These are phyloP conservation scores for Tripidium arundinaceum DNA, from an alignment of 202 grass and related monocot species.

Conservation along the genomic window DNA sequence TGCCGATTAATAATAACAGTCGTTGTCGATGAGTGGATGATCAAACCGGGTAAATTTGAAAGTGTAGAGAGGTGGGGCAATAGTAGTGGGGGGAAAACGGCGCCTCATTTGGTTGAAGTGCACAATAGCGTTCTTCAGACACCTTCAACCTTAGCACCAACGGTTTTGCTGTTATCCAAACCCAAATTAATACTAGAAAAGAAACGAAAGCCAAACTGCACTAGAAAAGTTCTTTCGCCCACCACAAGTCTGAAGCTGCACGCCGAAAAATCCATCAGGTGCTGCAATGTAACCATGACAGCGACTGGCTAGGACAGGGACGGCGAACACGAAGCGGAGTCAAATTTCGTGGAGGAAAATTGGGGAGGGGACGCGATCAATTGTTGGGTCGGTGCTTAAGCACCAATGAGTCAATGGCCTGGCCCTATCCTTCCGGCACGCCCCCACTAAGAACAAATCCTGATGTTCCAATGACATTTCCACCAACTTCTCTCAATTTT, in stretches of 20 bases:
- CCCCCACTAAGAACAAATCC: slow-evolving; percentile 11
- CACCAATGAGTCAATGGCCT: slow-evolving; percentile 2
- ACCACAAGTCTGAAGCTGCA: not conserved
- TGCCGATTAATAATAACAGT: too few relatives aligned
- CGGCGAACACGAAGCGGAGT: not conserved
- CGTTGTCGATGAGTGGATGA: not conserved
- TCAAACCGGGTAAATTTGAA: not conserved
- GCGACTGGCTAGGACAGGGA: slow-evolving; percentile 3
- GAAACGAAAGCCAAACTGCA: not conserved
- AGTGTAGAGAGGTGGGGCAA: too few relatives aligned
- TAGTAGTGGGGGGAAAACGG: not conserved
- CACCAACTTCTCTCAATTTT: not conserved
- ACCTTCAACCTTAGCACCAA: not conserved
- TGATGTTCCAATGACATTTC: not conserved
- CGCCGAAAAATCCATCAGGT: slow-evolving; percentile 10
- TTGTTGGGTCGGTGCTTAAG: slow-evolving; percentile 39
- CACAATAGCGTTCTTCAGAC: not conserved
- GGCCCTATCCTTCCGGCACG: not conserved
- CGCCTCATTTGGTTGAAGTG: not conserved
- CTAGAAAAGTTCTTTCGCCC: not conserved
- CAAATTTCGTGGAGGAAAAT: slow-evolving; percentile 20
- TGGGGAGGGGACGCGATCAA: not conserved
- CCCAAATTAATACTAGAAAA: not conserved
- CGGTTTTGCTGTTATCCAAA: slow-evolving; percentile 10
- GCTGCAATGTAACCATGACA: not conserved